A percentile compares a stretch with the other conserved stretches of the same genome.
These are phyloP conservation scores for Sphaerobolus stellatus DNA, from an alignment of 1,284 basidiomycete species.

Conservation along the genomic window DNA sequence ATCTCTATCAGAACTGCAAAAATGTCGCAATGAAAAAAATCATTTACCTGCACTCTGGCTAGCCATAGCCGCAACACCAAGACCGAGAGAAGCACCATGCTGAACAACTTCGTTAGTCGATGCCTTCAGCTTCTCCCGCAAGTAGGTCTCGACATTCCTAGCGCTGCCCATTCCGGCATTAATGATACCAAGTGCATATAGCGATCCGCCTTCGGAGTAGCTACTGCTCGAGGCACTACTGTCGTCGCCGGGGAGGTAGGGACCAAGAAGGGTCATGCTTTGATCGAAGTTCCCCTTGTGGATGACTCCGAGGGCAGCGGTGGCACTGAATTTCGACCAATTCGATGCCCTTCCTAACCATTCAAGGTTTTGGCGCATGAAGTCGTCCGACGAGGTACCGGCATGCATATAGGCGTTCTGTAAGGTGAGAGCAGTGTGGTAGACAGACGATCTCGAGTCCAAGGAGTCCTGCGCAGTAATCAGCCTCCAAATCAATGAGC, in stretches of 20 bases:
- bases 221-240: conserved; percentile 51
- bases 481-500: conserved; percentile 4
- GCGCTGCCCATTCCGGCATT: conserved; percentile 84
- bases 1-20: not conserved
- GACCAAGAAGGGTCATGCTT: conserved; percentile 89
- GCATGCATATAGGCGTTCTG: conserved; percentile 96
- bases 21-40: not conserved
- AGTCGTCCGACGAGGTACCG: conserved; percentile 90
- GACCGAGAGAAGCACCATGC: conserved; percentile 91
- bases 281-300: conserved; percentile 95
- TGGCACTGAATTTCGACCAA: conserved; percentile 97
- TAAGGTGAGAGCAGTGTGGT: conserved; percentile 91
- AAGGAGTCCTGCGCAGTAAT: conserved; percentile 67
- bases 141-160: conserved; percentile 66
- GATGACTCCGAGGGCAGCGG: conserved; percentile 92
- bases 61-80: conserved; percentile 91
- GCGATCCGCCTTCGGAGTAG: conserved; percentile 90
- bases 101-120: conserved; percentile 80
- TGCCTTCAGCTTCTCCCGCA: conserved; percentile 73
- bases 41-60: conserved; percentile 67
- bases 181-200: conserved; percentile 93
- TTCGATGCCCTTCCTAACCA: conserved; percentile 93
- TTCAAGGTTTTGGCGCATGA: conserved; percentile 91
- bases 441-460: conserved; percentile 93
- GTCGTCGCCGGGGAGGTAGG: conserved; percentile 85